Conservation (phyloP, 2,329 filamentous ascomycete species). For the Colletotrichum sp. region DNA sequence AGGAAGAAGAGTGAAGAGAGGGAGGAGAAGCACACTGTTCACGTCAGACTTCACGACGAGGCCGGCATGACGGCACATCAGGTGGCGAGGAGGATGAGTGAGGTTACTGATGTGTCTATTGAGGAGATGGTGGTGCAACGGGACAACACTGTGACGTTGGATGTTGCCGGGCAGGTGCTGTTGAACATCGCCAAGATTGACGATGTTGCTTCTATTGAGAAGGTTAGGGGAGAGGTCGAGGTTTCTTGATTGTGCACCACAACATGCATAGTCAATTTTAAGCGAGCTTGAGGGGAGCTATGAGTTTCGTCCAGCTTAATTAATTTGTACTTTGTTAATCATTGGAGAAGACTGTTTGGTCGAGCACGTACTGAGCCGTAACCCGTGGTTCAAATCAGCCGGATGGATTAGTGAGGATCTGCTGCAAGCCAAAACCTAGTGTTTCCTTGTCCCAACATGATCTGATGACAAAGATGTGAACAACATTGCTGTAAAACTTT, state of each 20-base stretch:
- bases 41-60: background rate
- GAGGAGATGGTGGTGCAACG: background rate
- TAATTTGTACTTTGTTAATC: no score
- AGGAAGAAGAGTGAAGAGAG: background rate
- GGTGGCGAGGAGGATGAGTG: background rate
- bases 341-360: no score
- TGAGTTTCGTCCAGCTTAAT: no score
- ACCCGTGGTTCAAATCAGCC: no score
- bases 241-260: background rate
- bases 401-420: no score
- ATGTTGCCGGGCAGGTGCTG: background rate
- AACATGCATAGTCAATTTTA: no score
- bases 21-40: background rate
- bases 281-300: no score
- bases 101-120: background rate
- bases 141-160: background rate
- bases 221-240: background rate
- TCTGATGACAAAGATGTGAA: no score
- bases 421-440: no score
- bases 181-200: background rate
- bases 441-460: no score
- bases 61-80: background rate
- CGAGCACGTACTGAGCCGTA: no score
- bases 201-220: background rate
- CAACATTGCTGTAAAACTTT: no score